Percentiles rank a stretch among this genome's conserved stretches.
phyloP scores from a whole-genome alignment of 306 rosid genomes.

The Vigna trinervia region DNA sequence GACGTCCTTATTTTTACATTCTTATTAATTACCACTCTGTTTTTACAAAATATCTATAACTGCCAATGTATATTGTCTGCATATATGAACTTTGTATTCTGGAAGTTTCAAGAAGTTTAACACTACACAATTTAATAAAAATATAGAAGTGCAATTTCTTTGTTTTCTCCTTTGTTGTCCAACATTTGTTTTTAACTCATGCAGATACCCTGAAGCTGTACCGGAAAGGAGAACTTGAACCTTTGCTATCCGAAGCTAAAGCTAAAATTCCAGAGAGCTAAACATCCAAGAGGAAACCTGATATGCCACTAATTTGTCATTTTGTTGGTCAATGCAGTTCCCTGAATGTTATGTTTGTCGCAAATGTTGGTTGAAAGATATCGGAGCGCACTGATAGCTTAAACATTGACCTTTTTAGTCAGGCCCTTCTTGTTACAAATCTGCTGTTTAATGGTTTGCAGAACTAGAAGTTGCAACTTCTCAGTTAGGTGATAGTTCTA shows the following conservation, averaged over 20 bases:
- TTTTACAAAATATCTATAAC: conserved; percentile 12
- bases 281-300: conserved; percentile 27
- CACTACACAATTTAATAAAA: neutral
- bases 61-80: conserved; percentile 7
- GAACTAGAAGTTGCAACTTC: conserved; percentile 21
- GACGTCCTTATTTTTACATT: neutral
- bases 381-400: conserved; percentile 30
- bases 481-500: conserved; percentile 22
- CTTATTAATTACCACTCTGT: neutral
- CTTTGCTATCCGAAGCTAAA: conserved; percentile 75
- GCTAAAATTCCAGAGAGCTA: conserved; percentile 56
- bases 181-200: conserved; percentile 34
- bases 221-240: conserved; percentile 88
- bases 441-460: conserved; percentile 20
- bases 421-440: conserved; percentile 13
- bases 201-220: conserved; percentile 91
- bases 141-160: neutral
- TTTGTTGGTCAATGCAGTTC: conserved; percentile 17
- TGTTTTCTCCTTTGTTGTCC: neutral
- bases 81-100: conserved; percentile 26
- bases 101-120: conserved; percentile 9
- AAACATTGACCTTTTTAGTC: conserved; percentile 24
- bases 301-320: conserved; percentile 25
- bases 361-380: conserved; percentile 25
- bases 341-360: conserved; percentile 10